Percentiles rank a stretch among this genome's conserved stretches.
Evolutionary conservation across 495 filamentous ascomycete species (phyloP).

Genomic region (Pseudoneurospora amorphoporcata): DNA sequence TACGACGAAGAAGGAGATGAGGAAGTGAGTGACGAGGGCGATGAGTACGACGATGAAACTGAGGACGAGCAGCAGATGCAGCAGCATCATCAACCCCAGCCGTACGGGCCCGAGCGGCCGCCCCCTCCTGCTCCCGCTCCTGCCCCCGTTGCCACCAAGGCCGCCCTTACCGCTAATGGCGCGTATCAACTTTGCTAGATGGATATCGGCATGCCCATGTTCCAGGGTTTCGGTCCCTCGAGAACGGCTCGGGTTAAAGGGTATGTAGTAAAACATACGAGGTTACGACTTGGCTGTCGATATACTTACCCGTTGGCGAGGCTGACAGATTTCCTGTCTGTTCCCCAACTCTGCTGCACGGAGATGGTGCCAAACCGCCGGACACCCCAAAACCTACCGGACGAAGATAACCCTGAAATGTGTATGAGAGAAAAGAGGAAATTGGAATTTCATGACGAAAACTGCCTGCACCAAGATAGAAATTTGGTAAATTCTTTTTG

Average conservation of each 20-base stretch:
- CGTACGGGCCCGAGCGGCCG: constrained; percentile 44
- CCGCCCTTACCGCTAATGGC: constrained; percentile 14
- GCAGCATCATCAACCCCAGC: constrained; percentile 39
- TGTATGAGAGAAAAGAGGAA: no score
- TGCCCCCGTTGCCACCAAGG: constrained; percentile 23
- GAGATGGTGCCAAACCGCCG: no score
- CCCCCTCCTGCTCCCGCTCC: constrained; percentile 38
- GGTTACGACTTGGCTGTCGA: background rate
- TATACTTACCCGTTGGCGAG: background rate
- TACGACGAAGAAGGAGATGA: constrained; percentile 49
- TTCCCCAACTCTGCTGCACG: no score
- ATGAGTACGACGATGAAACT: constrained; percentile 41
- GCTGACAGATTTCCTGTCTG: no score
- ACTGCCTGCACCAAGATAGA: no score
- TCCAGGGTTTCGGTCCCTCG: background rate
- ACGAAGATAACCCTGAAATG: no score
- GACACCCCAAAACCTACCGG: no score
- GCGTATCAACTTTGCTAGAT: background rate
- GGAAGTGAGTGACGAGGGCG: constrained; percentile 39
- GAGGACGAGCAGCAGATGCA: constrained; percentile 56
- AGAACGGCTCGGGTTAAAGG: background rate
- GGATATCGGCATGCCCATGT: background rate
- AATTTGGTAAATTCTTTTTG: no score
- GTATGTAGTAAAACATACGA: background rate
- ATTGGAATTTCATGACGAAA: no score